phyloP scores from a whole-genome alignment of 2,329 filamentous ascomycete genomes.

The Aspergillus versicolor region DNA sequence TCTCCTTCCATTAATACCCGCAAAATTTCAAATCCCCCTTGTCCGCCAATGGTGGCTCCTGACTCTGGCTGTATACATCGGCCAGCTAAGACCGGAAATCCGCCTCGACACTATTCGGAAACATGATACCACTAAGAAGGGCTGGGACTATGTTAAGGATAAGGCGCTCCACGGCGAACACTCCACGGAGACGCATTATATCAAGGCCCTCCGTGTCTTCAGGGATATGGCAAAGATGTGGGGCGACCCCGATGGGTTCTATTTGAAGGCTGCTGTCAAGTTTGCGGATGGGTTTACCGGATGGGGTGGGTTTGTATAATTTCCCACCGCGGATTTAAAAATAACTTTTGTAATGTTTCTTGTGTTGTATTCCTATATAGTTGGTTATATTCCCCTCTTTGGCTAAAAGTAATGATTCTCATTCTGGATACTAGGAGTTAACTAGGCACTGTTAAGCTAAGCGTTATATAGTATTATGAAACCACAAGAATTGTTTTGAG shows the following conservation, averaged over 20 bases:
- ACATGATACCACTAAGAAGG: slow-evolving; percentile 61
- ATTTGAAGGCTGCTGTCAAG: slow-evolving; percentile 51
- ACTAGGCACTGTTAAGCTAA: too few species aligned
- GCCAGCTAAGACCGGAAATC: slow-evolving; percentile 70
- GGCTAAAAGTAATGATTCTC: background rate
- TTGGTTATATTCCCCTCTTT: background rate
- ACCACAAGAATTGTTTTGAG: too few species aligned
- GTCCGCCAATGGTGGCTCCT: slow-evolving; percentile 90
- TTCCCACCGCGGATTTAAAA: background rate
- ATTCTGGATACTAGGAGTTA: background rate
- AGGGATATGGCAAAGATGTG: slow-evolving; percentile 38
- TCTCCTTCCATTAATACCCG: slow-evolving; percentile 73
- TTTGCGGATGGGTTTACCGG: slow-evolving; percentile 58
- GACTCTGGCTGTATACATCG: slow-evolving; percentile 73
- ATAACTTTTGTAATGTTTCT: background rate
- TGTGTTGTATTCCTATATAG: background rate
- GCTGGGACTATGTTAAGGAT: slow-evolving; percentile 75
- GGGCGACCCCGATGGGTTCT: slow-evolving; percentile 46
- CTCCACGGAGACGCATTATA: slow-evolving; percentile 75
- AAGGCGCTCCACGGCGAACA: slow-evolving; percentile 68
- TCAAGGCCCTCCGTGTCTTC: slow-evolving; percentile 73
- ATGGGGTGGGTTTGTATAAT: slow-evolving; percentile 56
- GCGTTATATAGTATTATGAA: too few species aligned
- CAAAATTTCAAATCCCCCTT: slow-evolving; percentile 69
- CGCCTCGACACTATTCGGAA: slow-evolving; percentile 62